Conservation (phyloP, 1,284 basidiomycete genomes). For the Anthracocystis setariae region DNA sequence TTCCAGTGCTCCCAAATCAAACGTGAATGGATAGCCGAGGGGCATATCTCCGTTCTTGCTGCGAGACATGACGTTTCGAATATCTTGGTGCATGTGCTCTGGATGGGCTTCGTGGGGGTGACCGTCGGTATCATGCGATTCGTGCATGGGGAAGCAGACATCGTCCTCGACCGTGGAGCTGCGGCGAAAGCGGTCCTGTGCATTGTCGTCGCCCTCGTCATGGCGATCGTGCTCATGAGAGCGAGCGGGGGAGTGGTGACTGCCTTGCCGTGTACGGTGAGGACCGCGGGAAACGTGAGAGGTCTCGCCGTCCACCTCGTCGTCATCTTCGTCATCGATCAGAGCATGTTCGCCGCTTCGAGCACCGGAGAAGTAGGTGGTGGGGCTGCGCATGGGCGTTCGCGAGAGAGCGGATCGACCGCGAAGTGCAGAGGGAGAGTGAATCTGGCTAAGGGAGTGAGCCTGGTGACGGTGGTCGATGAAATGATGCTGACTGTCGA, state of each 20-base stretch:
- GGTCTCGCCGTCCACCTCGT: conserved; percentile 26
- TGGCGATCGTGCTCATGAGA: conserved; percentile 12
- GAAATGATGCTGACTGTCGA: conserved; percentile 65
- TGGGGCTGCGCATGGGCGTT: conserved; percentile 44
- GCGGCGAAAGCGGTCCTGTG: conserved; percentile 40
- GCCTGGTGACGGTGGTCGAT: conserved; percentile 67
- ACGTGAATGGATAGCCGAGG: conserved; percentile 64
- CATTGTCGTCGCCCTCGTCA: conserved; percentile 16
- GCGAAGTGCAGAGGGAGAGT: conserved; percentile 53
- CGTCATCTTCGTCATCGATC: conserved; percentile 40
- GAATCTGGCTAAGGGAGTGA: conserved; percentile 56
- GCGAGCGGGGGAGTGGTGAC: conserved; percentile 22
- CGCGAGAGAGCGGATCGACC: conserved; percentile 32
- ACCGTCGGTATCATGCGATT: conserved; percentile 18
- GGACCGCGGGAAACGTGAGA: conserved; percentile 44
- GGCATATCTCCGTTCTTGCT: conserved; percentile 27
- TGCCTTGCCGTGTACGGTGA: conserved; percentile 18
- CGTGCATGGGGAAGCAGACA: conserved; percentile 65
- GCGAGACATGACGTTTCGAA: conserved; percentile 22
- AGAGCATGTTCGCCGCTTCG: conserved; percentile 29
- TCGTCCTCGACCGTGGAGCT: conserved; percentile 59
- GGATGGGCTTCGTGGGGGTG: conserved; percentile 22
- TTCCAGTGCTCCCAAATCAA: conserved; percentile 61
- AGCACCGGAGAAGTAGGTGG: conserved; percentile 30
- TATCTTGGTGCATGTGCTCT: conserved; percentile 23